phyloP scores from a whole-genome alignment of 2,329 filamentous ascomycete species.

The Geosmithia morbida region DNA sequence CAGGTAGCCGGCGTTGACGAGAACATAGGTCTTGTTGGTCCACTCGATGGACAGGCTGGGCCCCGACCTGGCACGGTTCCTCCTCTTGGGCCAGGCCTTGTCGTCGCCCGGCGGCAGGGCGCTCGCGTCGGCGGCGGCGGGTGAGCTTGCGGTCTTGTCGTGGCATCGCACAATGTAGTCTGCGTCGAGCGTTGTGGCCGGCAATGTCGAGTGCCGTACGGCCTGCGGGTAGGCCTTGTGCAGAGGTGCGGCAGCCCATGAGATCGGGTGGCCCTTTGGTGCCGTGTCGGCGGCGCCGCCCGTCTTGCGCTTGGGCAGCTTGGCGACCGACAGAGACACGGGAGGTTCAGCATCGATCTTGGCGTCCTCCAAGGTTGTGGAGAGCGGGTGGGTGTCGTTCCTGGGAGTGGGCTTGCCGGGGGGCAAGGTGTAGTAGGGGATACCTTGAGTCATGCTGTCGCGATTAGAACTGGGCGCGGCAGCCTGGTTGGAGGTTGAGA shows the following conservation, averaged over 20 bases:
- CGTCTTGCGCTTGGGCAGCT: conserved; percentile 6
- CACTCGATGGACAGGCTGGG: conserved; percentile 41
- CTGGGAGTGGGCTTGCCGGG: conserved; percentile 5
- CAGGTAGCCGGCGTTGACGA: conserved; percentile 57
- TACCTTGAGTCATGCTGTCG: conserved; percentile 1
- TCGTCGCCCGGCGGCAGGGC: no score
- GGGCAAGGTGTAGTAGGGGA: conserved; percentile 1
- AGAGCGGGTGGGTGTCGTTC: conserved; percentile 9
- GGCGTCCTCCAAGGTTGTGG: conserved; percentile 3
- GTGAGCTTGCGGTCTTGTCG: conserved; percentile 23
- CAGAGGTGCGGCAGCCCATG: conserved; percentile 59
- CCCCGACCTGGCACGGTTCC: conserved; percentile 24
- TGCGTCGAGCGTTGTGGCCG: conserved; percentile 50
- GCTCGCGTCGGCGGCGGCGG: conserved; percentile 4
- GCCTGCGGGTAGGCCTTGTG: conserved; percentile 82
- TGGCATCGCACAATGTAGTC: conserved; percentile 54
- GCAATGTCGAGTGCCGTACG: conserved; percentile 57
- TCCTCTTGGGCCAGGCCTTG: conserved; percentile 24
- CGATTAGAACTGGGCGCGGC: neutral
- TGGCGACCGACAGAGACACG: neutral
- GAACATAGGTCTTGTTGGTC: conserved; percentile 57
- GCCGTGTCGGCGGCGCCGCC: conserved; percentile 3
- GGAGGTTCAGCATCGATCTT: neutral
- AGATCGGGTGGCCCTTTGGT: conserved; percentile 13
- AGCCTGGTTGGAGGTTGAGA: neutral